Evolutionary conservation across 2,329 filamentous ascomycete species (phyloP).

Genomic region (Rosellinia necatrix): DNA sequence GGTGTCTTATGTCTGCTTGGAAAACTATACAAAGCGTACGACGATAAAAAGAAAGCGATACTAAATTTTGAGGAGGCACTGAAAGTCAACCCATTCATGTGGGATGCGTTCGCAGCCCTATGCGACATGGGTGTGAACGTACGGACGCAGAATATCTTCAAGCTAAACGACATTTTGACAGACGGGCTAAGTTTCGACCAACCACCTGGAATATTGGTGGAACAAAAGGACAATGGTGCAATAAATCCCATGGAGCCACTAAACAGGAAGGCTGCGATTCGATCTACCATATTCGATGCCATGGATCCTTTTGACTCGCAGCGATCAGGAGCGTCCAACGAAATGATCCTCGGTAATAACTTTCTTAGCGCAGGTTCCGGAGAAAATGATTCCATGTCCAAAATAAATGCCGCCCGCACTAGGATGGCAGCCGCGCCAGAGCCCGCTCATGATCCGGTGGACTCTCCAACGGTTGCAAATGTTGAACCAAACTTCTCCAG

Average conservation of each 20-base stretch:
- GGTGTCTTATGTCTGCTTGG: constrained; percentile 83
- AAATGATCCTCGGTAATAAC: constrained; percentile 46
- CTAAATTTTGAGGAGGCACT: constrained; percentile 86
- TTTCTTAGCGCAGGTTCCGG: constrained; percentile 48
- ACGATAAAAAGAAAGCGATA: constrained; percentile 81
- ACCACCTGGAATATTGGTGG: constrained; percentile 38
- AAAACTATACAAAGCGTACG: constrained; percentile 82
- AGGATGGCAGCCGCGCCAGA: constrained; percentile 48
- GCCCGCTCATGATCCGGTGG: constrained; percentile 59
- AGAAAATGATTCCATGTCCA: constrained; percentile 61
- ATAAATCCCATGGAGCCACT: constrained; percentile 47
- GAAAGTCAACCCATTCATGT: constrained; percentile 93
- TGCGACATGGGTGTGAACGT: constrained; percentile 87
- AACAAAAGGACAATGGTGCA: constrained; percentile 45
- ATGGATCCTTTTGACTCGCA: constrained; percentile 59
- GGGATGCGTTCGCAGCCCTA: constrained; percentile 90
- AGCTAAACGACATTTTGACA: constrained; percentile 62
- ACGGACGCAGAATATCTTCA: constrained; percentile 85
- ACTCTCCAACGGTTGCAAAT: constrained; percentile 63
- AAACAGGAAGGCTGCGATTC: constrained; percentile 47
- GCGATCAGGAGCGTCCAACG: constrained; percentile 47
- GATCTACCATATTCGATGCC: constrained; percentile 45
- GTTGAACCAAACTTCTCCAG: constrained; percentile 45
- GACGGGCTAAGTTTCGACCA: constrained; percentile 52
- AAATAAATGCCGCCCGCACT: constrained; percentile 57